Evolutionary conservation across 495 filamentous ascomycete genomes (phyloP), one percentile per base, ranked within the genome.

Genomic region (Tuber melanosporum): DNA sequence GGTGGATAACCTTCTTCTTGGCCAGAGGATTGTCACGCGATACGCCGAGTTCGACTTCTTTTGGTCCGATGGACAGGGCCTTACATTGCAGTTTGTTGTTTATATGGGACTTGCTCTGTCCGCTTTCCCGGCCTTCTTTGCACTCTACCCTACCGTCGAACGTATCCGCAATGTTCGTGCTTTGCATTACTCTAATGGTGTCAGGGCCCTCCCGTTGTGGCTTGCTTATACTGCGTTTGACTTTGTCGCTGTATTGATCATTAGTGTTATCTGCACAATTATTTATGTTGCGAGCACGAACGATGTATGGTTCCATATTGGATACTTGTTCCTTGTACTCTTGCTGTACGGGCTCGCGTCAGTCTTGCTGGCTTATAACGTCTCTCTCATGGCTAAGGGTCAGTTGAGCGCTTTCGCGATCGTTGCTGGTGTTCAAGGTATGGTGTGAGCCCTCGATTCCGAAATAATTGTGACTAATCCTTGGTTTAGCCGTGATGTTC

Each of bases 101-200:
- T 80, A 76, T 73, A 90, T 94, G 79, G 90, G 91, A 42, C 86
- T 97, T 3, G 92, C 89, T 22, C 89, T 94, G 86, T 86, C 88
- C 26, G 90, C 89, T 0, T 95, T 90, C 82, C 94, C 94, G 8
- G 92, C 90, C 42, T 93, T 97, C 85, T 96, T 95, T 80, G 90
- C 91, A 1, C 87, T 97, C 26, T 97, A 97, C 84, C 92, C 92
- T 41, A 95, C 92, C 4, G 83, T 91, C 7, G 94, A 97, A 83
- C 87, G 94, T 17, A 86, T 93, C 17, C 85, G 90, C 14, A 91
- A 93, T 73, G 91, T 97, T 45, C 87, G 94, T 46, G 91, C 92
- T 20, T 85, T 97, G 69, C 91, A 97, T 81, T 97, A 95, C 84
- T 94, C 92, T 71, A 96, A 95, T 81, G 93, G 92, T 73, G 92